A percentile compares a stretch with the other conserved stretches of the same genome.
These are phyloP conservation scores for Metroxylon sagu DNA, from an alignment of 176 grass and related monocot genomes.

Conservation along the genomic window DNA sequence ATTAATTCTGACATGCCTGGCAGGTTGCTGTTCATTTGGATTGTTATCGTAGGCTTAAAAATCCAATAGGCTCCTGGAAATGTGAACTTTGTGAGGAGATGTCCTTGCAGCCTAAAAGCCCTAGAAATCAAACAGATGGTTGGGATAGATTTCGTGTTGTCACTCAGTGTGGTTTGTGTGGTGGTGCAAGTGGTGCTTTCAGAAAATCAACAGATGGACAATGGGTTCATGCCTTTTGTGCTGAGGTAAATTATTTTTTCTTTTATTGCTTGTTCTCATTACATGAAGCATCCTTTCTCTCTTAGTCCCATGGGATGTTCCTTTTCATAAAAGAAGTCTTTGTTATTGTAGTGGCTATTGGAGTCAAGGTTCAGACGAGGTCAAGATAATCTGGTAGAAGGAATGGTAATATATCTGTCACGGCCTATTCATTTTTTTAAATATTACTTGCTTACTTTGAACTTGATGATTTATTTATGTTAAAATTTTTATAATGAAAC, in stretches of 20 bases:
- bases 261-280: not conserved
- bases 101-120: constrained; percentile 25
- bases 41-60: constrained; percentile 70
- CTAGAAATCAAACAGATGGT: constrained; percentile 36
- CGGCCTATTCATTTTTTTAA: no score
- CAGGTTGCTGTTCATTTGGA: constrained; percentile 94
- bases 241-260: constrained; percentile 61
- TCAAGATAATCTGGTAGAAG: constrained; percentile 64
- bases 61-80: constrained; percentile 65
- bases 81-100: constrained; percentile 82
- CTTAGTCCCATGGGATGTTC: no score
- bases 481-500: no score
- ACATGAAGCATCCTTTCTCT: no score
- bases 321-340: no score
- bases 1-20: constrained; percentile 26
- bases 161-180: constrained; percentile 57
- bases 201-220: constrained; percentile 65
- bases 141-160: constrained; percentile 16
- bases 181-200: constrained; percentile 74
- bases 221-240: constrained; percentile 98
- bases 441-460: no score
- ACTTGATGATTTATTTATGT: no score
- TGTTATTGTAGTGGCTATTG: constrained; percentile 59
- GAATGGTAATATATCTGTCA: constrained; percentile 49
- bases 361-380: constrained; percentile 68